Percentiles rank a stretch among this genome's conserved stretches.
Conservation (phyloP, 441 rosid genomes). For the Gossypium davidsonii region DNA sequence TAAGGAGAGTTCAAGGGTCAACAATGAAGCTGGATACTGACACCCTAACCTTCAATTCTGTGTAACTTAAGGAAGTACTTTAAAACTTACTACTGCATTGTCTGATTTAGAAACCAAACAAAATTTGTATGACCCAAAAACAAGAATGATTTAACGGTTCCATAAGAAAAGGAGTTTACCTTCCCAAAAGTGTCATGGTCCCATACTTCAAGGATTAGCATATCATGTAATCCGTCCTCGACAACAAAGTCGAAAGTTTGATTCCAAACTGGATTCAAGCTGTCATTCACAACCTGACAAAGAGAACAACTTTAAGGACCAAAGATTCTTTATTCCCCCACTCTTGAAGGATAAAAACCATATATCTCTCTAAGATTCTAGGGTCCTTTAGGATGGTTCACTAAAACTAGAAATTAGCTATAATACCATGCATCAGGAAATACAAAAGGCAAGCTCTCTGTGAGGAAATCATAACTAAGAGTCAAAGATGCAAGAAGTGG, state of each 20-base stretch:
- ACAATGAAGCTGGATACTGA: neutral
- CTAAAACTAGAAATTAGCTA: slow-evolving; percentile 4
- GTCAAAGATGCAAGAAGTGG: neutral
- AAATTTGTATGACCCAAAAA: neutral
- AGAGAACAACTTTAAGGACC: slow-evolving; percentile 7
- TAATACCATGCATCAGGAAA: neutral
- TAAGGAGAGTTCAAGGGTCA: neutral
- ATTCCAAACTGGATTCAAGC: slow-evolving; percentile 93
- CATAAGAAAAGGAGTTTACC: slow-evolving; percentile 33
- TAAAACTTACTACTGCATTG: neutral
- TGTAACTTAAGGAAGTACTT: neutral
- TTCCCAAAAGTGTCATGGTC: slow-evolving; percentile 98
- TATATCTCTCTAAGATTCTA: neutral
- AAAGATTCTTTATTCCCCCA: neutral
- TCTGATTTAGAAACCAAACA: neutral
- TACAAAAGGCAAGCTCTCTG: neutral
- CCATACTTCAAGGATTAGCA: slow-evolving; percentile 84
- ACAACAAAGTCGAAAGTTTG: slow-evolving; percentile 95
- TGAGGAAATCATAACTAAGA: slow-evolving; percentile 4
- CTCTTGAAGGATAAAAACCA: neutral
- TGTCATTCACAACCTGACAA: slow-evolving; percentile 76
- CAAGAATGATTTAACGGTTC: neutral
- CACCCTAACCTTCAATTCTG: neutral
- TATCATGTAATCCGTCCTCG: slow-evolving; percentile 93
- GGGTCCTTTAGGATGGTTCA: neutral